Percentiles rank a stretch among this genome's conserved stretches.
phyloP scores from a whole-genome alignment of 106 monocot genomes.

The Dendrobium huoshanense region DNA sequence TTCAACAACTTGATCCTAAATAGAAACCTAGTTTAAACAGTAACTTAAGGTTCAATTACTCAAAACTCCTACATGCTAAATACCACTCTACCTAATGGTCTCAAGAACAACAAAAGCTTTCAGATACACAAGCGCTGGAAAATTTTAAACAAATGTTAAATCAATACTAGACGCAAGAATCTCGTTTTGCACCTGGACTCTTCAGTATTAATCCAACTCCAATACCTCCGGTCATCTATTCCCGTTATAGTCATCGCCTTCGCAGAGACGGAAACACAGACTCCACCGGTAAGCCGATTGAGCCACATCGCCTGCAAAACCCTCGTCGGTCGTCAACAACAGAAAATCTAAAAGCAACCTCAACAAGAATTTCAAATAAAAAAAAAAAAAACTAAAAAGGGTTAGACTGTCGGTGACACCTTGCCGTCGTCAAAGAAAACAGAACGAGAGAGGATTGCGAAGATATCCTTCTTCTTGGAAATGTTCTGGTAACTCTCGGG shows the following conservation, averaged over 20 bases:
- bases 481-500: conserved; percentile 6
- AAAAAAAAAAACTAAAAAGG: neutral
- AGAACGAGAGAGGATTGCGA: conserved; percentile 35
- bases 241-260: conserved; percentile 46
- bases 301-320: conserved; percentile 25
- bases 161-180: neutral
- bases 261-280: conserved; percentile 37
- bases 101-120: neutral
- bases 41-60: neutral
- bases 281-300: conserved; percentile 32
- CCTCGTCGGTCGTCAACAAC: neutral
- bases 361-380: neutral
- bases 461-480: conserved; percentile 41
- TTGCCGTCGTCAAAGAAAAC: conserved; percentile 36
- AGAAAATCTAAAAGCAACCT: neutral
- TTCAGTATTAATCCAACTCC: conserved; percentile 45
- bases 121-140: neutral
- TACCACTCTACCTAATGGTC: neutral
- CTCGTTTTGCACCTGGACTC: conserved; percentile 25
- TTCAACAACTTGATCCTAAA: neutral
- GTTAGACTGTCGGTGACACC: neutral
- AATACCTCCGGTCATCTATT: conserved; percentile 44
- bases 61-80: neutral
- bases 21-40: neutral
- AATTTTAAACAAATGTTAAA: neutral